Evolutionary conservation across 768 basidiomycete species (phyloP), one percentile per base, ranked within the genome.

Genomic region (Tricholomella constricta): DNA sequence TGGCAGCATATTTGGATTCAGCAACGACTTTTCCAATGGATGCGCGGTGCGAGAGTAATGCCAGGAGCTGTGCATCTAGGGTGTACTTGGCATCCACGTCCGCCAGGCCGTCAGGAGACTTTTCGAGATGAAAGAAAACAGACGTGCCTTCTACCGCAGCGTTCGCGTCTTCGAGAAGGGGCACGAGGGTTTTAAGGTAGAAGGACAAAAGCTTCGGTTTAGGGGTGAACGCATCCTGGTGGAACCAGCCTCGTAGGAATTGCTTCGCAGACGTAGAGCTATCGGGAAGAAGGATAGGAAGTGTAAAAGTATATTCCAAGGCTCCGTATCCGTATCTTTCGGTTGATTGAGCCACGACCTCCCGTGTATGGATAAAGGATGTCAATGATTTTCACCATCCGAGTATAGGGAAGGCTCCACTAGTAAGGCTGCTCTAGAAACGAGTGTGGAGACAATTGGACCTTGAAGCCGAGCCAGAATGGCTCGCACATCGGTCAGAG

Each of bases 291-390:
- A 52, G 17, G 20, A n/a, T 10, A 9, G 58, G 54, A 6, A 59
- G 49, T 0, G 54, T 56, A 22, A 59, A 59, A 2, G 58, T 54
- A 45, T 48, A 59, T 35, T 59, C 58, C 32, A 59, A 27, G 40
- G 36, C 36, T 10, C 58, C 58, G 29, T 59, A 59, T 26, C 34
- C 46, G 36, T 50, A 59, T 31, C 54, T 43, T 12, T 37, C 45
- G 11, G 42, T 14, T 4, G n/a, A 9, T 26, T 22, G 25, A 15
- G 54, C 54, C 14, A 43, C 23, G 20, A 37, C 20, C 42, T 59
- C 54, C 19, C 31, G 27, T 25, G 26, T 34, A 17, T 38, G 50
- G 11, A 59, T 51, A 31, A 43, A 55, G 7, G 40, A 31, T 11
- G 47, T 22, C 26, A 59, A 38, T 5, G 23, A 17, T 12, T 10